phyloP scores from a whole-genome alignment of 257 asterid genomes.

The Solanum lycopersicoides region DNA sequence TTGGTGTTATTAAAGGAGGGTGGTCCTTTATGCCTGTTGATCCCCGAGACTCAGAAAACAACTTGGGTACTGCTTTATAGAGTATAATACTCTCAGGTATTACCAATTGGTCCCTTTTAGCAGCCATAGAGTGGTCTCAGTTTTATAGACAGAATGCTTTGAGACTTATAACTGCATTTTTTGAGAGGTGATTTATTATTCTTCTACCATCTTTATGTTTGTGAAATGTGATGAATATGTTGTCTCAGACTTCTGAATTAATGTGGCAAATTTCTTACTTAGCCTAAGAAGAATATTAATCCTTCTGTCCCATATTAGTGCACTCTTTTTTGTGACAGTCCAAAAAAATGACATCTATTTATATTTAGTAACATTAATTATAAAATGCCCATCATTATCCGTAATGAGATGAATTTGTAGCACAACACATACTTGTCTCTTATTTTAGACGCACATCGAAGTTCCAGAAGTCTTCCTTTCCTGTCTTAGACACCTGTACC shows the following conservation, averaged over 20 bases:
- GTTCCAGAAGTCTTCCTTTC: neutral
- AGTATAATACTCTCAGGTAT: slow-evolving; percentile 78
- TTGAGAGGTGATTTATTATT: neutral
- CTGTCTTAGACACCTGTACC: neutral
- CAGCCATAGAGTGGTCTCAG: neutral
- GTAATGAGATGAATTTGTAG: neutral
- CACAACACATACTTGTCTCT: neutral
- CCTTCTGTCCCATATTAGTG: neutral
- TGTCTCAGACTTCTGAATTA: neutral
- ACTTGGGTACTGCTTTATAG: slow-evolving; percentile 74
- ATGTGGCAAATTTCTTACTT: neutral
- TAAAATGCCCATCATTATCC: neutral
- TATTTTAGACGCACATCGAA: neutral
- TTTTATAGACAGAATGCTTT: neutral
- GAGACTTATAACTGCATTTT: neutral
- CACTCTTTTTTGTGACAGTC: neutral
- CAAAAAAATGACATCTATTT: neutral
- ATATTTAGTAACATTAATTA: neutral
- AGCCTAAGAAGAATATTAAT: neutral
- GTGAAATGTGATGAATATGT: neutral
- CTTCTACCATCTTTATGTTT: neutral
- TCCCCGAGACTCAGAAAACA: slow-evolving; percentile 54
- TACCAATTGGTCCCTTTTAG: neutral
- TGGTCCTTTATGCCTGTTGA: slow-evolving; percentile 86
- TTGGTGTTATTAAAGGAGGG: slow-evolving; percentile 69